Evolutionary conservation across 2,329 filamentous ascomycete genomes (phyloP).

Genomic region (Penicillium sp.): DNA sequence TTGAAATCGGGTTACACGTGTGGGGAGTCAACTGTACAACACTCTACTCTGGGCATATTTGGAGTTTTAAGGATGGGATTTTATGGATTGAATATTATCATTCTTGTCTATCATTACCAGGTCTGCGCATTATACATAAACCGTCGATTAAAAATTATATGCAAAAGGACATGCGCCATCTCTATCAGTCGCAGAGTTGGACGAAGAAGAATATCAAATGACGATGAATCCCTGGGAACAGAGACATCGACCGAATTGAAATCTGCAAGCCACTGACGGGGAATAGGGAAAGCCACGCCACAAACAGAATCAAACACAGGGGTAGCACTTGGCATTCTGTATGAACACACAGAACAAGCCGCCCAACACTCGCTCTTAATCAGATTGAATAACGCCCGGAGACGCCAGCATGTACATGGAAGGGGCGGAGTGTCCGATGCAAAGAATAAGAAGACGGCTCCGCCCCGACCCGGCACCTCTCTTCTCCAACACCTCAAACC

Average conservation of each 20-base stretch:
- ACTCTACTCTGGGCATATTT: conserved; percentile 33
- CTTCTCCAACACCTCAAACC: background rate
- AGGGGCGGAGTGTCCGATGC: background rate
- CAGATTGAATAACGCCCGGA: conserved; percentile 22
- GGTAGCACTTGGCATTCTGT: background rate
- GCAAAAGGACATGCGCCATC: too few species aligned
- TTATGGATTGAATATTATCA: background rate
- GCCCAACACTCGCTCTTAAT: background rate
- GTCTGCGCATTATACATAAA: background rate
- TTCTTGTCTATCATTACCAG: background rate
- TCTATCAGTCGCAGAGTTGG: conserved; percentile 6
- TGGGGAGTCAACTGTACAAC: conserved; percentile 26
- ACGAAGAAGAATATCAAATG: conserved; percentile 11
- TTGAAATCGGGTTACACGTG: background rate
- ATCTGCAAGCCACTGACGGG: background rate
- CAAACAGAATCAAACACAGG: background rate
- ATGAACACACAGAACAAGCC: background rate
- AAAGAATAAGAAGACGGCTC: background rate
- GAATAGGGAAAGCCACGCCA: background rate
- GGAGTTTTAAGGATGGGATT: conserved; percentile 23
- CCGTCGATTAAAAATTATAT: background rate
- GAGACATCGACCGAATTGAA: background rate
- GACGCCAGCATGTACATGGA: conserved; percentile 17
- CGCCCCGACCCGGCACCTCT: background rate
- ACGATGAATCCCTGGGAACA: conserved; percentile 6